Evolutionary conservation across 2,329 filamentous ascomycete genomes (phyloP).

Genomic region (Ambrosiella cleistominuta): DNA sequence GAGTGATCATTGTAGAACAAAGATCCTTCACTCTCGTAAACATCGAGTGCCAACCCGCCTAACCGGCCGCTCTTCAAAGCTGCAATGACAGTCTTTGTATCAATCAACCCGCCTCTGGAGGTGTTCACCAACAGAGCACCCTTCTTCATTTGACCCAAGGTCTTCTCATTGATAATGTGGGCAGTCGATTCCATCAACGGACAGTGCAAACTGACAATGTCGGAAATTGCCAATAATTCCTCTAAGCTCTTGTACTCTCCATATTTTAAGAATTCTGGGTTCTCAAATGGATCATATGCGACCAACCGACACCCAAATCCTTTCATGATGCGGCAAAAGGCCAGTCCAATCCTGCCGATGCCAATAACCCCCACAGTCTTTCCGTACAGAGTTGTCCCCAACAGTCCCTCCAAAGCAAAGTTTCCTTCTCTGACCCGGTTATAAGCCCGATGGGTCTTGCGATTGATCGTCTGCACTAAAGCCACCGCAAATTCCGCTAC

Average conservation of each 20-base stretch:
- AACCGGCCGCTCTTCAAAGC: slow-evolving; percentile 43
- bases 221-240: slow-evolving; percentile 34
- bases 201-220: slow-evolving; percentile 50
- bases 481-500: slow-evolving; percentile 55
- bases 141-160: slow-evolving; percentile 37
- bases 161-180: slow-evolving; percentile 39
- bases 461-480: slow-evolving; percentile 48
- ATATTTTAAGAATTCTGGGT: slow-evolving; percentile 28
- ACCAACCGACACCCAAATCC: slow-evolving; percentile 48
- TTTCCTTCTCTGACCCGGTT: slow-evolving; percentile 52
- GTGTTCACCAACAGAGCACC: slow-evolving; percentile 50
- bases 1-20: slow-evolving; percentile 51
- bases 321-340: slow-evolving; percentile 40
- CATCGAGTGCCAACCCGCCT: slow-evolving; percentile 46
- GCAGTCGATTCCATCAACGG: slow-evolving; percentile 42
- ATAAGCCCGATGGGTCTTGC: slow-evolving; percentile 49
- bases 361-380: slow-evolving; percentile 52
- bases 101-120: slow-evolving; percentile 45
- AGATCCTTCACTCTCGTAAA: slow-evolving; percentile 47
- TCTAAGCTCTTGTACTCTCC: slow-evolving; percentile 38
- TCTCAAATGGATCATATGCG: slow-evolving; percentile 40
- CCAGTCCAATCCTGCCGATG: slow-evolving; percentile 46
- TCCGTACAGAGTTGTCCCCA: slow-evolving; percentile 41
- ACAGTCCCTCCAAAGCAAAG: slow-evolving; percentile 46
- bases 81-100: slow-evolving; percentile 40